Conservation (phyloP, 1,284 basidiomycete species). For the Sanguinoderma infundibulare region DNA sequence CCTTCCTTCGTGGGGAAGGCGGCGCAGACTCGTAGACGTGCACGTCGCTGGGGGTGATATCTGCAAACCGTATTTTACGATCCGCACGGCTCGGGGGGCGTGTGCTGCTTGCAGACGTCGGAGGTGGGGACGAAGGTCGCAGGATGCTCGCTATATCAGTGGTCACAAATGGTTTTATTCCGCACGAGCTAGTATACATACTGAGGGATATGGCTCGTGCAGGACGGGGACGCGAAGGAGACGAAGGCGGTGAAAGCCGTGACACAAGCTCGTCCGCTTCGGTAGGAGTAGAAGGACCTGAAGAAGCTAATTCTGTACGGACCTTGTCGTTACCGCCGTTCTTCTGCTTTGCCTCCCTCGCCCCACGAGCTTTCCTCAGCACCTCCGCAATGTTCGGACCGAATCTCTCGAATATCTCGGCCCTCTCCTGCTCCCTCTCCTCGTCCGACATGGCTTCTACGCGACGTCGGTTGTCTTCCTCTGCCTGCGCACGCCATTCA, state of each 20-base stretch:
- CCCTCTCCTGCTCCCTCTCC: slow-evolving; percentile 50
- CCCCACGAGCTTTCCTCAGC: slow-evolving; percentile 54
- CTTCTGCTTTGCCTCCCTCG: slow-evolving; percentile 24
- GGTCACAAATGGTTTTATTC: slow-evolving; percentile 19
- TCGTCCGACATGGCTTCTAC: slow-evolving; percentile 51
- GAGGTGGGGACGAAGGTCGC: slow-evolving; percentile 33
- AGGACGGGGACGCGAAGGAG: slow-evolving; percentile 17
- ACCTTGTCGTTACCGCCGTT: slow-evolving; percentile 9
- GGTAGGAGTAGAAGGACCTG: slow-evolving; percentile 12
- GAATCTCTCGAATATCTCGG: slow-evolving; percentile 70
- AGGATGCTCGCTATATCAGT: slow-evolving; percentile 18
- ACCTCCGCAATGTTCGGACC: slow-evolving; percentile 65
- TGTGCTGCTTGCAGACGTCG: slow-evolving; percentile 37
- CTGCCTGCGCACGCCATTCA: slow-evolving; percentile 38
- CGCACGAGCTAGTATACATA: slow-evolving; percentile 21
- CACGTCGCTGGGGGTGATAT: slow-evolving; percentile 56
- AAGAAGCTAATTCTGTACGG: slow-evolving; percentile 13
- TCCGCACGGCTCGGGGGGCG: slow-evolving; percentile 46
- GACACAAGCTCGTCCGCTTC: slow-evolving; percentile 13
- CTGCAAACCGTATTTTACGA: slow-evolving; percentile 57
- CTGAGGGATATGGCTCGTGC: slow-evolving; percentile 29
- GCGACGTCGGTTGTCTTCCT: slow-evolving; percentile 46
- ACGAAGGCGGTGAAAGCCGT: slow-evolving; percentile 13
- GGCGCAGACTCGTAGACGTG: slow-evolving; percentile 82
- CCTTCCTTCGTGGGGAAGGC: slow-evolving; percentile 63